Conservation (phyloP, 2,329 filamentous ascomycete species). For the Aureobasidium lini region DNA sequence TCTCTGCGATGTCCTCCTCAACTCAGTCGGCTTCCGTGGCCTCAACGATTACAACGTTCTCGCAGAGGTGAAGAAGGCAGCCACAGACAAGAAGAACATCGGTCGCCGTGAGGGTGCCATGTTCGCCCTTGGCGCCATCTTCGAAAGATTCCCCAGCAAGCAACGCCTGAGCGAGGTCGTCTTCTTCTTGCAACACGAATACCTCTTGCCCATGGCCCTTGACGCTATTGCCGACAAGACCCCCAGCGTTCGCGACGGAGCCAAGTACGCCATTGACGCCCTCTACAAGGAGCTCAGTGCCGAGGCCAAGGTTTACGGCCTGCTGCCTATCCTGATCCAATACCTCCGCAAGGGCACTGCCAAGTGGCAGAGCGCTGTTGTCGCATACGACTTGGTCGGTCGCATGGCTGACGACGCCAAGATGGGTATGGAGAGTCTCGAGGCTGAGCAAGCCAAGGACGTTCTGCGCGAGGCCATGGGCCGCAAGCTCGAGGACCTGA, state of each 20-base stretch:
- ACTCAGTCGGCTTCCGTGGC: slow-evolving; percentile 58
- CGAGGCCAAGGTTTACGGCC: slow-evolving; percentile 74
- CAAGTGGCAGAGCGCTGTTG: slow-evolving; percentile 96
- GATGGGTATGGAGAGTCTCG: slow-evolving; percentile 73
- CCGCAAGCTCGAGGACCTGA: slow-evolving; percentile 73
- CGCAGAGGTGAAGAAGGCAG: slow-evolving; percentile 64
- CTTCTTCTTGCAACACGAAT: slow-evolving; percentile 74
- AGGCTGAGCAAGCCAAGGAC: slow-evolving; percentile 82
- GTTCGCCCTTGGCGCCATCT: slow-evolving; percentile 87
- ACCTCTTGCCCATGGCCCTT: slow-evolving; percentile 63
- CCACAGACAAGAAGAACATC: slow-evolving; percentile 87
- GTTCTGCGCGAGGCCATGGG: slow-evolving; percentile 87
- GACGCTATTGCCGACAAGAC: slow-evolving; percentile 89
- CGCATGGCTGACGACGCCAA: slow-evolving; percentile 94
- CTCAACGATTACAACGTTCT: slow-evolving; percentile 56
- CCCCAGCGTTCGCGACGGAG: slow-evolving; percentile 77
- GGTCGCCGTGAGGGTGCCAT: slow-evolving; percentile 82
- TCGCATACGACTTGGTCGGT: slow-evolving; percentile 74
- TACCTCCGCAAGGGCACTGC: slow-evolving; percentile 80
- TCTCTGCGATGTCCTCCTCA: slow-evolving; percentile 55
- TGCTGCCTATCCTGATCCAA: slow-evolving; percentile 65
- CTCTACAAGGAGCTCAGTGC: slow-evolving; percentile 71
- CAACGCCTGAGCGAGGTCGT: slow-evolving; percentile 73
- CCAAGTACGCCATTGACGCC: slow-evolving; percentile 88
- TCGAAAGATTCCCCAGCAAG: slow-evolving; percentile 76